Base-by-base conservation (phyloP, 257 asterid genomes). In the Echium plantagineum region DNA sequence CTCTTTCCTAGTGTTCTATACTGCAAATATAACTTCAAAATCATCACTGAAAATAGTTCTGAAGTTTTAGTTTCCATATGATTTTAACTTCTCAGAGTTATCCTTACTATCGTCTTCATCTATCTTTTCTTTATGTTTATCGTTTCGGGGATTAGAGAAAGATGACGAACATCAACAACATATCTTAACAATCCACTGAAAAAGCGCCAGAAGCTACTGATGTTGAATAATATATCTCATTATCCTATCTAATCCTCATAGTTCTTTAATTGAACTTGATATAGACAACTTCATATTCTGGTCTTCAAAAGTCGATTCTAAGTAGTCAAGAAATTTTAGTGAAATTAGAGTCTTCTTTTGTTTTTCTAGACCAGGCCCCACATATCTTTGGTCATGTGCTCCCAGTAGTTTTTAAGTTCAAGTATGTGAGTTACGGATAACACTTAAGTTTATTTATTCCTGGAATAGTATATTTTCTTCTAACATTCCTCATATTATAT, bases 401-500 rank as follows among this genome's bases (percentile, higher is more conserved):
- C 57, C 57, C 57, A 53, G 57, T 53, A 18, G 22, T 53, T 7
- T 21, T 52, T 18, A n/a, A 10, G 15, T 17, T 18, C 22, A 53
- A n/a, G 24, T 53, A 53, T 53, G 22, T 53, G 57, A 19, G 8
- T n/a, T 21, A 19, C 5, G 8, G 20, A 42, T 12, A 42, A 42
- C 12, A 42, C 15, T 53, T 53, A 19, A 18, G 0, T 10, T 53
- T 18, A n/a, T 53, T 63, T 52, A 19, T 35, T 59, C 32, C 5
- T 59, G 63, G 63, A 52, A 60, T 57, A 57, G 56, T 63, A 35
- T 61, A 13, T 59, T 71, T 71, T 76, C 73, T 72, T 79, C 84
- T 80, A 74, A 82, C 87, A 74, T 82, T 59, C 80, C 94, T 87
- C 91, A 81, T 85, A 77, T 81, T 77, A 77, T 85, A 77, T 85